Evolutionary conservation across 139 green algal species (phyloP).

Genomic region (Marvania coccoides): DNA sequence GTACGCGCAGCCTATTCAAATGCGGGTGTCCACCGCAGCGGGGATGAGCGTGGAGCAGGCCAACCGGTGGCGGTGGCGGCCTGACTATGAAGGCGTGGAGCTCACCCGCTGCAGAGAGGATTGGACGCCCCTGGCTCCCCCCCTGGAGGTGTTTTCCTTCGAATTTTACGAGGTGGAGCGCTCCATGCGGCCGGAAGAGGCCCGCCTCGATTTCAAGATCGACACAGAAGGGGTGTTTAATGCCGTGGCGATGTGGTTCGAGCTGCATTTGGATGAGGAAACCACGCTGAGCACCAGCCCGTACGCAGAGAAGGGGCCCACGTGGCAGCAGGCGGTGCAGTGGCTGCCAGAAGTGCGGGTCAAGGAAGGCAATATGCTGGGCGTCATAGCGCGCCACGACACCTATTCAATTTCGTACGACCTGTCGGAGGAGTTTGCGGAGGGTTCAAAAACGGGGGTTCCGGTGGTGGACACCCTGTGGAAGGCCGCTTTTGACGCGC

Average conservation of each 20-base stretch:
- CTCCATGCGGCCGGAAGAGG: conserved; percentile 34
- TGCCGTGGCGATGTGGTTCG: conserved; percentile 76
- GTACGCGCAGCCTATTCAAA: conserved; percentile 55
- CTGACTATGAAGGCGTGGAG: conserved; percentile 63
- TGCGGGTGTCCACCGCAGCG: conserved; percentile 27
- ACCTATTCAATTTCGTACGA: conserved; percentile 52
- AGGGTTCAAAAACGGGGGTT: neutral
- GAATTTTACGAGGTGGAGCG: conserved; percentile 50
- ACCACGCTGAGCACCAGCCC: conserved; percentile 34
- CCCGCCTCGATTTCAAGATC: neutral
- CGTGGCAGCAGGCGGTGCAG: conserved; percentile 69
- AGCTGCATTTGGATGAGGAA: conserved; percentile 61
- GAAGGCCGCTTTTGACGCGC: conserved; percentile 15
- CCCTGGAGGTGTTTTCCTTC: conserved; percentile 48
- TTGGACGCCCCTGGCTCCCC: conserved; percentile 44
- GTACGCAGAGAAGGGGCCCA: conserved; percentile 38
- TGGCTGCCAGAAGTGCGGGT: conserved; percentile 48
- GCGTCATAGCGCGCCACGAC: conserved; percentile 46
- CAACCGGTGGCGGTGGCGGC: conserved; percentile 54
- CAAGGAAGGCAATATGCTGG: conserved; percentile 18
- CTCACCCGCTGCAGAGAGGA: conserved; percentile 29
- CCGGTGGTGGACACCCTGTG: conserved; percentile 31
- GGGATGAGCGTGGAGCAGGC: conserved; percentile 37
- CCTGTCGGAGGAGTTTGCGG: neutral
- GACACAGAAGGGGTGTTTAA: conserved; percentile 42